Evolutionary conservation across 2,329 filamentous ascomycete genomes (phyloP), one percentile per base, ranked within the genome.

Genomic region (Pleomassaria siparia): DNA sequence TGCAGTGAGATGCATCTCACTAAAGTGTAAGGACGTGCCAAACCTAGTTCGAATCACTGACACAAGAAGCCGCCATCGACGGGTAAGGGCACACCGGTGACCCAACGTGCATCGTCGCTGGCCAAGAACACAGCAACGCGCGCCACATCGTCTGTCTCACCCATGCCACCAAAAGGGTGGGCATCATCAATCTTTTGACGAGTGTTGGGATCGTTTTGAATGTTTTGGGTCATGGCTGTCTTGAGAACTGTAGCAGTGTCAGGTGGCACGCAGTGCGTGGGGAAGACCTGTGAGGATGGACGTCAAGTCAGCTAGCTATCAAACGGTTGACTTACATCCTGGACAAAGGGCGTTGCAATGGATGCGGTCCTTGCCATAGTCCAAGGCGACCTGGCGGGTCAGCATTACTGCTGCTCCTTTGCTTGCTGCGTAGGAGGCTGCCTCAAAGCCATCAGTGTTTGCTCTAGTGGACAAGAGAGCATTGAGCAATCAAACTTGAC

Each of bases 371-470:
- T 61, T 59, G 2, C 71, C 73, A 46, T 74, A 74, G 43, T 76
- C 73, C n/a, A 75, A 50, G 2, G 74, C 73, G n/a, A 76, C 63
- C 43, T 72, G 67, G 43, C 72, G 74, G 7, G 76, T 78, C 36
- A 80, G 63, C 33, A 72, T 64, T 9, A 73, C 63, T 6, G 77
- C 74, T 0, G 75, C 77, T 9, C 72, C 74, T 53, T 80, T 80
- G 33, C 68, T 73, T 2, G 75, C 72, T 44, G 72, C 74, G 54
- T 79, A 80, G 15, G 66, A 63, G 21, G 71, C 67, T 63, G 54
- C 36, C 13, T 28, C 15, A 25, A 16, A 20, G 37, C 25, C 22
- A 40, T 40, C 25, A 29, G 24, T 22, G 20, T 13, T 12, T 24
- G n/a, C 20, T 12, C 5, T 3, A 5, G 13, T 21, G 9, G 9